Evolutionary conservation across 2,329 filamentous ascomycete species (phyloP).

Genomic region (Elsinoe australis): DNA sequence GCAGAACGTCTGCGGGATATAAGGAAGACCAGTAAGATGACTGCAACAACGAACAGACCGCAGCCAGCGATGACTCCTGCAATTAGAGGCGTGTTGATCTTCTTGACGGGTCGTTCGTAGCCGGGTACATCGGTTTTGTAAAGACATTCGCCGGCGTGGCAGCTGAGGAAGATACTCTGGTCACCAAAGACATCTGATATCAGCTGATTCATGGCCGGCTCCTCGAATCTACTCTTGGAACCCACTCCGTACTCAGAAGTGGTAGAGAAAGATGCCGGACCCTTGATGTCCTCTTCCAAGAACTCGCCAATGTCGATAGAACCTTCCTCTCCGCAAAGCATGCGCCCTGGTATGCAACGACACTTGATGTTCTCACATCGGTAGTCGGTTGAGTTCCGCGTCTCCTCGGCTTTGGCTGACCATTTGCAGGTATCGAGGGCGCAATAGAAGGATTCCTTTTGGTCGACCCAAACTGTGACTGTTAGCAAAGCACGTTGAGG

Average conservation of each 20-base stretch:
- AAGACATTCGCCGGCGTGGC: conserved; percentile 82
- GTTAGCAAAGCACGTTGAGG: no score
- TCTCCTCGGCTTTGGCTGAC: conserved; percentile 57
- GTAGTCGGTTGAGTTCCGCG: conserved; percentile 75
- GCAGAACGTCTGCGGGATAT: conserved; percentile 63
- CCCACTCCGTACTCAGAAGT: conserved; percentile 47
- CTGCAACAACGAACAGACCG: conserved; percentile 78
- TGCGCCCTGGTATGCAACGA: conserved; percentile 79
- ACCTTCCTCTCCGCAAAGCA: conserved; percentile 86
- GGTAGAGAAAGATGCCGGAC: conserved; percentile 78
- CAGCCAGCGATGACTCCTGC: conserved; percentile 83
- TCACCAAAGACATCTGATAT: conserved; percentile 88
- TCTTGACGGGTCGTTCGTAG: conserved; percentile 78
- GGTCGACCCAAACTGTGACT: conserved; percentile 95
- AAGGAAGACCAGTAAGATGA: conserved; percentile 80
- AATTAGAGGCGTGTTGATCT: conserved; percentile 94
- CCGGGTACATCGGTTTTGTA: conserved; percentile 90
- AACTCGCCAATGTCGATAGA: conserved; percentile 92
- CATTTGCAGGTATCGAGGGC: conserved; percentile 74
- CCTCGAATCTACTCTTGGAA: conserved; percentile 72
- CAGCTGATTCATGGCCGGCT: conserved; percentile 85
- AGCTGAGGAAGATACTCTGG: conserved; percentile 74
- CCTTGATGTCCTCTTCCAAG: conserved; percentile 70
- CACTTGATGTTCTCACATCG: conserved; percentile 78
- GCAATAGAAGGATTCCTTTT: conserved; percentile 94